Evolutionary conservation across 352 stramenopile genomes (phyloP).

Genomic region (Globisporangium parvum): DNA sequence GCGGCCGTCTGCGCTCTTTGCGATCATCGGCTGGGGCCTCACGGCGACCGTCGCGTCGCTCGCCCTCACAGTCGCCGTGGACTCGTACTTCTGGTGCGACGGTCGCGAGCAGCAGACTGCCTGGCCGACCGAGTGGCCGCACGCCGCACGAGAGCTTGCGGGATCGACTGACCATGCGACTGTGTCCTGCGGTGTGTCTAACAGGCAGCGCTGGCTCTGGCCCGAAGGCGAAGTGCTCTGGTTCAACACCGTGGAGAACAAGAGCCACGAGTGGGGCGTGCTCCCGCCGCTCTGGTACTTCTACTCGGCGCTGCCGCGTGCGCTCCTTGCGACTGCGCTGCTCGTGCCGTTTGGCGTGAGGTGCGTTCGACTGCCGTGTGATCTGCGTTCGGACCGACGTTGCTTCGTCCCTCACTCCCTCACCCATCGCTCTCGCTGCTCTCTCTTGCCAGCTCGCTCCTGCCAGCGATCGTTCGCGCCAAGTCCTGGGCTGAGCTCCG

Average conservation of each 20-base stretch:
- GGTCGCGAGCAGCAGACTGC: not conserved
- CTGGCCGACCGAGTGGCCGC: no score
- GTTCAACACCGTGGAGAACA: constrained; percentile 96
- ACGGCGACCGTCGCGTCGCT: constrained; percentile 65
- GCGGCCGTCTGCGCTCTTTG: constrained; percentile 55
- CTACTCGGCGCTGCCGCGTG: constrained; percentile 90
- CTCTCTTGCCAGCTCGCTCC: constrained; percentile 27
- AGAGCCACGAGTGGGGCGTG: constrained; percentile 95
- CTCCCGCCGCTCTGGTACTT: constrained; percentile 96
- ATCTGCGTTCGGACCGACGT: not conserved
- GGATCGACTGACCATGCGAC: not conserved
- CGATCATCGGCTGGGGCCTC: constrained; percentile 81
- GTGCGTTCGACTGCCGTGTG: no score
- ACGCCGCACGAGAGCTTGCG: no score
- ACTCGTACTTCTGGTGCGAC: constrained; percentile 92
- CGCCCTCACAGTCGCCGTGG: constrained; percentile 81
- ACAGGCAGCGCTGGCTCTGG: constrained; percentile 91
- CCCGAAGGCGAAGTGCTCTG: constrained; percentile 98
- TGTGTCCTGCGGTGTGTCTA: not conserved
- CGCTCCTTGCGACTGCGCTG: constrained; percentile 71
- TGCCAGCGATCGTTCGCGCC: constrained; percentile 32
- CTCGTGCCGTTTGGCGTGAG: constrained; percentile 81
- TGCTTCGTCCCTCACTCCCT: not conserved
- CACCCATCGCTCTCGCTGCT: not conserved
- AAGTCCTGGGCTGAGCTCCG: constrained; percentile 38